Evolutionary conservation across 306 rosid genomes (phyloP).

Genomic region (Dryas alaskensis): DNA sequence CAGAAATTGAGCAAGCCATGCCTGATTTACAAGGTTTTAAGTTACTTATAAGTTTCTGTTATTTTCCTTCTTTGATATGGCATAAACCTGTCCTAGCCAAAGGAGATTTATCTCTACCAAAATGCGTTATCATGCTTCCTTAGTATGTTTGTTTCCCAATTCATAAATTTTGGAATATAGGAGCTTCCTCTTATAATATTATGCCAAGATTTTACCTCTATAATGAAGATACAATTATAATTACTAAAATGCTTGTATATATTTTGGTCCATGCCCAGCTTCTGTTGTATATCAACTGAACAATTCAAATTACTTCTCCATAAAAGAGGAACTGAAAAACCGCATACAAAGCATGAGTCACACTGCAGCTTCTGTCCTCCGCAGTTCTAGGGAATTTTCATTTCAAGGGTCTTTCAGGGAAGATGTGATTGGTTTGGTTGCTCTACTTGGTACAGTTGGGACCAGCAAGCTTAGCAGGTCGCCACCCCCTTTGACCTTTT

Average conservation of each 20-base stretch:
- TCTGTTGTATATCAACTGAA: constrained; percentile 9
- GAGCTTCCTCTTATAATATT: neutral
- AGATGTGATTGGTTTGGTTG: constrained; percentile 53
- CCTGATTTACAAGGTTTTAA: constrained; percentile 42
- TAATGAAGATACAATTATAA: neutral
- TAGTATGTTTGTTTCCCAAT: neutral
- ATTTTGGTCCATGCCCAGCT: constrained; percentile 28
- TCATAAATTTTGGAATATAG: neutral
- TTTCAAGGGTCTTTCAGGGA: constrained; percentile 29
- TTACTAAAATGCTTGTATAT: neutral
- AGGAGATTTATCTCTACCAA: neutral
- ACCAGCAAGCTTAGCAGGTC: constrained; percentile 59
- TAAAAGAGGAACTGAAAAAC: constrained; percentile 36
- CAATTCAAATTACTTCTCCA: constrained; percentile 3
- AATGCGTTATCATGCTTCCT: neutral
- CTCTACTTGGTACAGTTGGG: constrained; percentile 54
- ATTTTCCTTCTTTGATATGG: neutral
- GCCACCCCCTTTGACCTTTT: neutral
- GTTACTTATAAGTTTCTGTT: neutral
- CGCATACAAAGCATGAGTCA: constrained; percentile 33
- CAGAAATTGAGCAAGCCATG: constrained; percentile 19
- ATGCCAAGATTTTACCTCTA: neutral
- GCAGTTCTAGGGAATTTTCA: constrained; percentile 19
- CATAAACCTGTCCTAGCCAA: neutral
- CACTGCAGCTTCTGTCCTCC: constrained; percentile 42